phyloP scores from a whole-genome alignment of 108 stramenopile genomes.

The Epipyxis sp. region DNA sequence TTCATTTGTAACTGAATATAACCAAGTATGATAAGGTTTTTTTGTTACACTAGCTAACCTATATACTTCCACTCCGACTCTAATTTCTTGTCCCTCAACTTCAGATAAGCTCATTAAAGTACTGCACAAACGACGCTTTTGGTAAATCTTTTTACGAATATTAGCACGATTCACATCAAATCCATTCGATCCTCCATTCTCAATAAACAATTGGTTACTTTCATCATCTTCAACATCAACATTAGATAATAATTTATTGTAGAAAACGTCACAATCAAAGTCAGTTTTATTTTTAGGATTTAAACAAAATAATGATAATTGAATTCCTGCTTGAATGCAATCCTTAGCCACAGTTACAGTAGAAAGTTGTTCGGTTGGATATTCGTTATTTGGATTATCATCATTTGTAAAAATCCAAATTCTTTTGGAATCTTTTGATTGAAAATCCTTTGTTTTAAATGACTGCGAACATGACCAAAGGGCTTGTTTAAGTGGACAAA shows the following conservation, averaged over 20 bases:
- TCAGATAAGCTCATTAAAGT: neutral
- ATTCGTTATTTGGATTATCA: slow-evolving; percentile 14
- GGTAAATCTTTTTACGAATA: neutral
- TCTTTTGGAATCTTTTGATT: slow-evolving; percentile 18
- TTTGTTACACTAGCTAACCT: neutral
- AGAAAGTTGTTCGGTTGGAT: neutral
- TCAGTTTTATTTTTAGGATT: no score
- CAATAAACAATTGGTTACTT: no score
- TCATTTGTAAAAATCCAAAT: slow-evolving; percentile 31
- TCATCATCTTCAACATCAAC: no score
- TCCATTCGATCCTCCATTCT: neutral
- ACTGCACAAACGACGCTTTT: slow-evolving; percentile 4
- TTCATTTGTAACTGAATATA: neutral
- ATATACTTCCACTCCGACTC: neutral
- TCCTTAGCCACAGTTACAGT: slow-evolving; percentile 14
- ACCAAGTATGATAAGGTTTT: neutral
- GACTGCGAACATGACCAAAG: slow-evolving; percentile 20
- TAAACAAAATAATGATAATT: slow-evolving; percentile 27
- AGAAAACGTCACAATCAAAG: no score
- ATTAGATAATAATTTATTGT: no score
- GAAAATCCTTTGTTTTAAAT: slow-evolving; percentile 3
- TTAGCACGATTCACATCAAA: neutral
- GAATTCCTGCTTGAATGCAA: neutral
- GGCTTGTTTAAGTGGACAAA: slow-evolving; percentile 23
- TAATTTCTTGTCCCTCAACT: neutral